Evolutionary conservation across 1,284 basidiomycete genomes (phyloP).

Genomic region (Boletellus deceptivus): DNA sequence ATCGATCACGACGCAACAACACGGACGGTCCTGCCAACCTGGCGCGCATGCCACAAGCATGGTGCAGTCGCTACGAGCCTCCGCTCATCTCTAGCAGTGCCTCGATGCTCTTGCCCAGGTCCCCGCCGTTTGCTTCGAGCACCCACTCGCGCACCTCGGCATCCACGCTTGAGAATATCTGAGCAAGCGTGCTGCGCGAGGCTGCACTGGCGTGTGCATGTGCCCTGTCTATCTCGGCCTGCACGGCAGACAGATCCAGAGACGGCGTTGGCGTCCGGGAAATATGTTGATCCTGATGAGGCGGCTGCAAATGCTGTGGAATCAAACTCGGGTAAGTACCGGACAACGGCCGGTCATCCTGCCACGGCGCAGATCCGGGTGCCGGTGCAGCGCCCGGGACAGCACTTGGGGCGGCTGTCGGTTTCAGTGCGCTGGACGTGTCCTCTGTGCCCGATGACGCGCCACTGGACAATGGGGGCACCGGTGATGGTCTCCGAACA

Average conservation of each 20-base stretch:
- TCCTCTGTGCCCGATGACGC: constrained; percentile 38
- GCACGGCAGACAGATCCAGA: constrained; percentile 66
- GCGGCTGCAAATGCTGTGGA: constrained; percentile 45
- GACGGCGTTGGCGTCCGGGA: constrained; percentile 69
- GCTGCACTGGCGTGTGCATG: constrained; percentile 67
- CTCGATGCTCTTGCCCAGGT: constrained; percentile 88
- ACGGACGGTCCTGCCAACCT: not conserved
- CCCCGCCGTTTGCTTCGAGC: constrained; percentile 83
- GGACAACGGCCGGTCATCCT: constrained; percentile 21
- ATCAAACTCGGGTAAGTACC: constrained; percentile 24
- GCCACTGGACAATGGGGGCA: constrained; percentile 25
- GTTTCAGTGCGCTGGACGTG: constrained; percentile 34
- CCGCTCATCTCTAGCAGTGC: constrained; percentile 75
- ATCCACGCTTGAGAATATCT: constrained; percentile 86
- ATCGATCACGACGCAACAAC: constrained; percentile 11
- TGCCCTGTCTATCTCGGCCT: constrained; percentile 77
- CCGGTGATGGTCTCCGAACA: constrained; percentile 52
- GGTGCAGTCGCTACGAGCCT: constrained; percentile 26
- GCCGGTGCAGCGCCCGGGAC: constrained; percentile 43
- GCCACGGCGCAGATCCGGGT: constrained; percentile 41
- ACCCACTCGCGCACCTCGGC: constrained; percentile 83
- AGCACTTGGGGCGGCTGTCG: constrained; percentile 19
- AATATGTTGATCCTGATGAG: constrained; percentile 40
- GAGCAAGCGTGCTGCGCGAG: constrained; percentile 68
- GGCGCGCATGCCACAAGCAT: not conserved